phyloP scores from a whole-genome alignment of 2,329 filamentous ascomycete genomes.

The Cadophora malorum region DNA sequence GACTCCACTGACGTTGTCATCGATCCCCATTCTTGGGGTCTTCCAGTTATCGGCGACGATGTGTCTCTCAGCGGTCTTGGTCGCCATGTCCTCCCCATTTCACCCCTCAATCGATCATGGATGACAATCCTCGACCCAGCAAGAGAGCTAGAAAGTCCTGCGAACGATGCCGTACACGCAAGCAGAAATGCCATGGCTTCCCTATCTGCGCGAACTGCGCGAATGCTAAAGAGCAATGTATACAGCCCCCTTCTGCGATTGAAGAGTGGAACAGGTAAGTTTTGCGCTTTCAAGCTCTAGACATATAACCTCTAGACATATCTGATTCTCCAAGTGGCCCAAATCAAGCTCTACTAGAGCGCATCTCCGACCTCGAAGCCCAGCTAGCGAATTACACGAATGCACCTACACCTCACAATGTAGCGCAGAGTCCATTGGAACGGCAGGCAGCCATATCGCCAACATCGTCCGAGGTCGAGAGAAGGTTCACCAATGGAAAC shows the following conservation, averaged over 20 bases:
- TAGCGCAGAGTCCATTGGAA: slow-evolving; percentile 18
- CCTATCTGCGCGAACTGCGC: slow-evolving; percentile 40
- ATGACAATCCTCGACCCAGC: slow-evolving; percentile 39
- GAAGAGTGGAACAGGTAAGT: slow-evolving; percentile 41
- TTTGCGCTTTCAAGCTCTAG: background rate
- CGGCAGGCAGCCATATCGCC: slow-evolving; percentile 24
- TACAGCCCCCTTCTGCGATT: slow-evolving; percentile 40
- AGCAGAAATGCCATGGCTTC: slow-evolving; percentile 42
- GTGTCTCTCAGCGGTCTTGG: slow-evolving; percentile 9
- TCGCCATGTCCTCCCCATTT: background rate
- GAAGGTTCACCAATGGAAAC: slow-evolving; percentile 34
- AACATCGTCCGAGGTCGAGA: slow-evolving; percentile 27
- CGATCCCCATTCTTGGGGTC: background rate
- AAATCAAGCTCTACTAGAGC: slow-evolving; percentile 39
- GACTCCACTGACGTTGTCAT: slow-evolving; percentile 4
- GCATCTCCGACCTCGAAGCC: slow-evolving; percentile 41
- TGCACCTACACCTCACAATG: slow-evolving; percentile 25
- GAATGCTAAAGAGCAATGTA: slow-evolving; percentile 39
- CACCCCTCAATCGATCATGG: slow-evolving; percentile 29
- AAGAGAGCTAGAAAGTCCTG: slow-evolving; percentile 41
- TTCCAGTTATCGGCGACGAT: background rate
- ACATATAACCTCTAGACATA: background rate
- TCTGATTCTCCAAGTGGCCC: slow-evolving; percentile 33
- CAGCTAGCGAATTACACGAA: slow-evolving; percentile 40
- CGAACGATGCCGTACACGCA: slow-evolving; percentile 38